These are phyloP conservation scores for Lactuca saligna DNA, from an alignment of 129 eudicot genomes.

Conservation along the genomic window DNA sequence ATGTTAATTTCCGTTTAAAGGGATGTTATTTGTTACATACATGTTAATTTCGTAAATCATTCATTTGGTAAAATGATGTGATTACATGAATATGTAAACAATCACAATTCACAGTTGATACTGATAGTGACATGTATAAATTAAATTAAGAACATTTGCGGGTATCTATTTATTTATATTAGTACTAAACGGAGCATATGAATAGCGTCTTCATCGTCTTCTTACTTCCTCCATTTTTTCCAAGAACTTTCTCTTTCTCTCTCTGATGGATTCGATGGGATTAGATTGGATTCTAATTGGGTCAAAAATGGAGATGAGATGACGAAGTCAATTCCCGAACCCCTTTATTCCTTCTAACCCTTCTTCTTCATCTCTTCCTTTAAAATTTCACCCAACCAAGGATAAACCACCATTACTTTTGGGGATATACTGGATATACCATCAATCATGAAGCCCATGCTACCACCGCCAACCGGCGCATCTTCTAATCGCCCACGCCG, in stretches of 20 bases:
- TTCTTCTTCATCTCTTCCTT: background rate
- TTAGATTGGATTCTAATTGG: slow-evolving; percentile 4
- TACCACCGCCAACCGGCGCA: slow-evolving; percentile 49
- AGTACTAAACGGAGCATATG: background rate
- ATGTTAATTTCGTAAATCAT: no score
- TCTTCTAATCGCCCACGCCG: slow-evolving; percentile 52
- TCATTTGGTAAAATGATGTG: no score
- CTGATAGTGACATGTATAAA: no score
- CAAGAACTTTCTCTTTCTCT: slow-evolving; percentile 19
- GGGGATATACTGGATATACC: slow-evolving; percentile 6
- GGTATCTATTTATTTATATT: no score
- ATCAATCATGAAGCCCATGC: slow-evolving; percentile 46
- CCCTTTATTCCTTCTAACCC: slow-evolving; percentile 12
- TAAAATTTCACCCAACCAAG: background rate
- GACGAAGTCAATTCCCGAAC: slow-evolving; percentile 11
- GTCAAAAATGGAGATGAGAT: background rate
- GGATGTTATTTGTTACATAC: no score
- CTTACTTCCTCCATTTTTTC: slow-evolving; percentile 24
- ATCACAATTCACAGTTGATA: no score
- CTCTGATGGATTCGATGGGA: slow-evolving; percentile 3
- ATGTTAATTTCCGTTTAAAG: no score
- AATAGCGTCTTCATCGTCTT: slow-evolving; percentile 27
- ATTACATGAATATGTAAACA: no score
- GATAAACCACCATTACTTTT: slow-evolving; percentile 6
- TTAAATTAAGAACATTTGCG: no score